Conservation (phyloP, 2,329 filamentous ascomycete species). For the Alternaria viburni region DNA sequence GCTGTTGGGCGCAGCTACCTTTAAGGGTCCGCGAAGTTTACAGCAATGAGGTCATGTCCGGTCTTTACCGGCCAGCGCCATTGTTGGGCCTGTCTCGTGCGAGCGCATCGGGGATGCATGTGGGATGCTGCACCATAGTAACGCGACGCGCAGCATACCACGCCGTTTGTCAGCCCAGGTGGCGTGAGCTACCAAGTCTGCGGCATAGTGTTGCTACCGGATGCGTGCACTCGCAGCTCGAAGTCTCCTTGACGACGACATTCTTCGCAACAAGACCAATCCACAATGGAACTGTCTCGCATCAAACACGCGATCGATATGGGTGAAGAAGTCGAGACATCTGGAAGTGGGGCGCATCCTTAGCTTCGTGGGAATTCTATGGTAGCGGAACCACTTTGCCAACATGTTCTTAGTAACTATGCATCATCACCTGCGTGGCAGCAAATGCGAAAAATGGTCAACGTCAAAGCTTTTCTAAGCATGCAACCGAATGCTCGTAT, state of each 20-base stretch:
- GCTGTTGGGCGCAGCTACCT: slow-evolving; percentile 21
- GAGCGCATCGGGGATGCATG: slow-evolving; percentile 13
- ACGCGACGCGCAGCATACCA: slow-evolving; percentile 18
- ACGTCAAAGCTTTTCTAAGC: background rate
- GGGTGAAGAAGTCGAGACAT: background rate
- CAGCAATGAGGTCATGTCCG: slow-evolving; percentile 18
- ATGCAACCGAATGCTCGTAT: background rate
- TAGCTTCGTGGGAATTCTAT: background rate
- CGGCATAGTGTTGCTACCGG: background rate
- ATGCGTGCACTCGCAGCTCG: slow-evolving; percentile 3
- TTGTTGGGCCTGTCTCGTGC: slow-evolving; percentile 15
- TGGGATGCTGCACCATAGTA: slow-evolving; percentile 14
- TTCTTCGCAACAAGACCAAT: background rate
- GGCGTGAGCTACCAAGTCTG: slow-evolving; percentile 22
- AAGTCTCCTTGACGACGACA: background rate
- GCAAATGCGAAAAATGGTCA: background rate
- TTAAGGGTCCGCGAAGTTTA: slow-evolving; percentile 9
- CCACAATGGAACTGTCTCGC: background rate
- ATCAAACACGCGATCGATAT: background rate
- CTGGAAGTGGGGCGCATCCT: background rate
- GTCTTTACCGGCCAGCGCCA: slow-evolving; percentile 11
- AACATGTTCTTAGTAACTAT: background rate
- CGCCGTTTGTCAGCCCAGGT: slow-evolving; percentile 24
- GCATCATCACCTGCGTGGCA: background rate
- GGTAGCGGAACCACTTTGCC: background rate